phyloP scores from a whole-genome alignment of 768 basidiomycete species.

The Hygrophorus pudorinus region DNA sequence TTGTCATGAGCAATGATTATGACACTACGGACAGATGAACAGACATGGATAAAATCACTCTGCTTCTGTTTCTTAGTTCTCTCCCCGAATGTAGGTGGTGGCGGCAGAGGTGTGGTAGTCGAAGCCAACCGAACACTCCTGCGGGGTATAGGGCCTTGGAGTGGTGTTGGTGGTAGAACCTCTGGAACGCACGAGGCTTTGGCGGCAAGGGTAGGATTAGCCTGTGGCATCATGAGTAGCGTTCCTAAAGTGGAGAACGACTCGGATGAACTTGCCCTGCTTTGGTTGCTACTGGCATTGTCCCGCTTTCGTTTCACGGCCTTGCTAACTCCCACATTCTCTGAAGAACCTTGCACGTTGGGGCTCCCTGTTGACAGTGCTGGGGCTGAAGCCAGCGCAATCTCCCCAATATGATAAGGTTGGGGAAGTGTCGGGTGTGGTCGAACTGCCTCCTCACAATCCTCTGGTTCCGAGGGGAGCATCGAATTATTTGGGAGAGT shows the following conservation, averaged over 20 bases:
- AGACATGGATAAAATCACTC: slow-evolving; percentile 3
- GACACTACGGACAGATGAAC: slow-evolving; percentile 6
- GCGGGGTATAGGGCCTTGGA: slow-evolving; percentile 1
- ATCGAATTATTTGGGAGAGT: too few relatives aligned
- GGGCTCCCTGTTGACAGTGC: too few relatives aligned
- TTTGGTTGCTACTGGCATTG: slow-evolving; percentile 7
- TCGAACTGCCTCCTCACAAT: slow-evolving; percentile 6
- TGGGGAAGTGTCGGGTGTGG: slow-evolving; percentile 6
- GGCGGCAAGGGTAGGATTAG: slow-evolving; percentile 5
- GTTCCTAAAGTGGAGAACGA: slow-evolving; percentile 4
- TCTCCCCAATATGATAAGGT: slow-evolving; percentile 4
- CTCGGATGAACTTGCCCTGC: slow-evolving; percentile 8
- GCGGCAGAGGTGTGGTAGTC: background rate
- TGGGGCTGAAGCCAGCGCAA: slow-evolving; percentile 6
- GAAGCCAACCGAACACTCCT: background rate
- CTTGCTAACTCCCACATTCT: too few relatives aligned
- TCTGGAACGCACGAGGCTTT: background rate
- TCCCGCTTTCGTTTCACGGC: slow-evolving; percentile 6
- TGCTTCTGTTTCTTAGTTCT: slow-evolving; percentile 5
- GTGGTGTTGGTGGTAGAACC: background rate
- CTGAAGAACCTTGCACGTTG: too few relatives aligned
- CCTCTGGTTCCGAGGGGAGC: slow-evolving; percentile 1
- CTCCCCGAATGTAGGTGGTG: background rate
- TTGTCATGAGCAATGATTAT: slow-evolving; percentile 5
- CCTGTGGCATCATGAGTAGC: slow-evolving; percentile 6